Base-by-base conservation (phyloP, 2,329 filamentous ascomycete genomes). In the Emmonsia crescens region DNA sequence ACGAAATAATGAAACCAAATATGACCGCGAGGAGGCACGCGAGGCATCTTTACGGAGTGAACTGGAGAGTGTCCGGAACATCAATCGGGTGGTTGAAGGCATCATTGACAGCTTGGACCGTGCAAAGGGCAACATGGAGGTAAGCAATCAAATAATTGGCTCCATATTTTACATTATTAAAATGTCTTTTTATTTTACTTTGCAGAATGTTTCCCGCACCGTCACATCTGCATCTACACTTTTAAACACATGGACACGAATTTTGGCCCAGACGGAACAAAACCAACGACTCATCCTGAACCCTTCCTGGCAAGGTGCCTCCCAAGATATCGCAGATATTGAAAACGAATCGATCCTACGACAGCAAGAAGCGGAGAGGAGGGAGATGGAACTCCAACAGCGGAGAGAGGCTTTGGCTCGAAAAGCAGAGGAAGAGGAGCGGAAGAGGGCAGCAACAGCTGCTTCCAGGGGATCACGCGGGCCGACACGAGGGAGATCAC, bases 241-340 rank as follows among this genome's bases (percentile, higher is more conserved):
- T 16, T 85, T 99, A 38, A 91, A 95, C 69, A 96, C 92, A 19
- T 99, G 93, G 93, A 96, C 91, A 9, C 87, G 91, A 59, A 96
- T 99, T 66, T 83, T 99, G 14, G 94, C 91, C 6, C 94, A 99
- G 75, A 96, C 94, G 4, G 94, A 99, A 76, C 94, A 99, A 76
- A 97, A 96, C 72, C 92, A 97, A 74, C 86, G 94, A 29, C 80
- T 99, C 58, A 87, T 99, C 52, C 81, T 97, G 54, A 89, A 96
- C 70, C 89, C 91, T 1, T 81, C 85, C 62, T 99, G 93, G 91
- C 88, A 93, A 71, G 94, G 94, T 61, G 89, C 92, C 33, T 89
- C 85, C 4, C 86, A 92, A 70, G 94, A 99, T 75, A 76, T 96
- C 46, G 81, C 85, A n/a, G 91, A 96, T 64, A 83, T 91, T 61